Evolutionary conservation across 495 filamentous ascomycete species (phyloP).

Genomic region (Penicillium coprophilum): DNA sequence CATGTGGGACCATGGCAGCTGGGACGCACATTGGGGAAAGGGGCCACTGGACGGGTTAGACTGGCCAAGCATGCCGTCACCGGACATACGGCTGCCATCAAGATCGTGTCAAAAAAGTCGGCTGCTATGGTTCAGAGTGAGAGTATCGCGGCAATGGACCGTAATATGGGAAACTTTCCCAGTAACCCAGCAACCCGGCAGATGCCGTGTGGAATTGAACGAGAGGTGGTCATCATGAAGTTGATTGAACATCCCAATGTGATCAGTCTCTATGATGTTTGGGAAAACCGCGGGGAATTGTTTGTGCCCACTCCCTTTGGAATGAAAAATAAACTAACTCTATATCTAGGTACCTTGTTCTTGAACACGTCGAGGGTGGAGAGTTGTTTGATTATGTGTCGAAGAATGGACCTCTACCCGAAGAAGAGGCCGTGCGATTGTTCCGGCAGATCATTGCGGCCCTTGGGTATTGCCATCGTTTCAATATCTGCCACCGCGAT

Average conservation of each 20-base stretch:
- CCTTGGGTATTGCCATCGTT: constrained; percentile 84
- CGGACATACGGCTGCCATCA: constrained; percentile 79
- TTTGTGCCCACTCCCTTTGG: constrained; percentile 44
- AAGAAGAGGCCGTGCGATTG: constrained; percentile 76
- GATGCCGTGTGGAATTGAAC: constrained; percentile 84
- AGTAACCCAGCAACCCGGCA: constrained; percentile 49
- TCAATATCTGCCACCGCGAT: constrained; percentile 94
- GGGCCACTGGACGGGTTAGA: constrained; percentile 80
- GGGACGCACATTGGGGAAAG: constrained; percentile 80
- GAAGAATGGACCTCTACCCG: constrained; percentile 62
- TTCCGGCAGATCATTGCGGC: constrained; percentile 95
- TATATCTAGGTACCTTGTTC: constrained; percentile 76
- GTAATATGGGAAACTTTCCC: constrained; percentile 45
- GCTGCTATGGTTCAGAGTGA: constrained; percentile 69
- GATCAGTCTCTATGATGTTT: constrained; percentile 87
- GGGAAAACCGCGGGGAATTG: constrained; percentile 94
- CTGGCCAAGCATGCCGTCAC: constrained; percentile 74
- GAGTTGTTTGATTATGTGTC: constrained; percentile 86
- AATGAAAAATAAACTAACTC: constrained; percentile 13
- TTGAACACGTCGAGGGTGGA: constrained; percentile 91
- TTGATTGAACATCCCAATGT: constrained; percentile 92
- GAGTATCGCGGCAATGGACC: constrained; percentile 73
- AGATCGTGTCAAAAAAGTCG: constrained; percentile 82
- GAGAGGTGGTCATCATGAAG: constrained; percentile 95
- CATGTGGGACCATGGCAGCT: constrained; percentile 89